These are phyloP conservation scores for Phytophthora pistaciae DNA, from an alignment of 352 stramenopile species.

Conservation along the genomic window DNA sequence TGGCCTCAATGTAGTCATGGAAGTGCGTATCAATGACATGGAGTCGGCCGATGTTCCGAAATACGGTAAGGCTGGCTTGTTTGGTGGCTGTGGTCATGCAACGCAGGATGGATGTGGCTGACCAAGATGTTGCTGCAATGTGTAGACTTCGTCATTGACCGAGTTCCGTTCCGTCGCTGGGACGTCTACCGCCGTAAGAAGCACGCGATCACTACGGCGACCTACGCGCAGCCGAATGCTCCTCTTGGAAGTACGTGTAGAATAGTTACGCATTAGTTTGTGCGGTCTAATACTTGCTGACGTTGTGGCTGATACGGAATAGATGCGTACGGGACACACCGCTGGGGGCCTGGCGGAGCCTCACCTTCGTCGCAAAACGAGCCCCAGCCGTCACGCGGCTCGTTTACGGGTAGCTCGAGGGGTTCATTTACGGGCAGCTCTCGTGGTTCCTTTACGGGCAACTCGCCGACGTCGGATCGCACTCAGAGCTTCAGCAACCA, in stretches of 20 bases:
- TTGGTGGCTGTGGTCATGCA: neutral
- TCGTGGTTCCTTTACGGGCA: slow-evolving; percentile 28
- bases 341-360: slow-evolving; percentile 70
- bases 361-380: slow-evolving; percentile 41
- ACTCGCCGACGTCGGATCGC: slow-evolving; percentile 25
- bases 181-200: slow-evolving; percentile 86
- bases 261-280: neutral
- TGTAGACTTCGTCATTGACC: slow-evolving; percentile 81
- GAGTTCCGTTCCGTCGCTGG: slow-evolving; percentile 84
- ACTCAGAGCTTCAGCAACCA: slow-evolving; percentile 38
- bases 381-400: slow-evolving; percentile 27
- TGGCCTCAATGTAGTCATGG: slow-evolving; percentile 73
- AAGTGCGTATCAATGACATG: slow-evolving; percentile 89
- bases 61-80: slow-evolving; percentile 60
- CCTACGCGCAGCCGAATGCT: slow-evolving; percentile 53
- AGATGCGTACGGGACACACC: slow-evolving; percentile 73
- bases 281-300: neutral
- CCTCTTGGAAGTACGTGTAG: slow-evolving; percentile 42
- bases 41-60: slow-evolving; percentile 81
- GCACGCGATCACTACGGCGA: slow-evolving; percentile 42
- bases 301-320: neutral
- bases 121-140: slow-evolving; percentile 31
- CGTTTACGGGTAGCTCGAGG: slow-evolving; percentile 33
- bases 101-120: neutral
- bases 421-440: slow-evolving; percentile 33